Conservation (phyloP, 345 rosid species). For the Syzygium aqueum region DNA sequence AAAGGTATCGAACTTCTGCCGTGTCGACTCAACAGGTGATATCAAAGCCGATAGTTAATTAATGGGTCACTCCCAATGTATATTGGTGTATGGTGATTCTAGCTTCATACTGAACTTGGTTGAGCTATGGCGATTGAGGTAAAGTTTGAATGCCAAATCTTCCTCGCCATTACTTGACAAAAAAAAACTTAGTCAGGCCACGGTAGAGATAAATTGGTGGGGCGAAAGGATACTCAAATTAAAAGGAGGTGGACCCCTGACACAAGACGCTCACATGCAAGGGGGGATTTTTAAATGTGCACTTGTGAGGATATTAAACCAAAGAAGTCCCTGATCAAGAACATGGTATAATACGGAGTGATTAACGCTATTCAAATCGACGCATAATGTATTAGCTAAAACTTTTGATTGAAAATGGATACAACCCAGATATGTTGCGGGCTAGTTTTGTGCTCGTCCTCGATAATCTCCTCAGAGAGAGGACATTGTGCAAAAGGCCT, state of each 20-base stretch:
- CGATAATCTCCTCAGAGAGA: not conserved
- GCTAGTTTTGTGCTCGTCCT: not conserved
- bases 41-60: fast-evolving
- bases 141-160: not conserved
- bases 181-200: not conserved
- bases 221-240: not conserved
- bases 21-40: not conserved
- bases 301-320: not conserved
- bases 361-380: not conserved
- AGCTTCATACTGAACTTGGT: not conserved
- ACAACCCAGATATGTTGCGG: not conserved
- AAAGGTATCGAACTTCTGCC: not conserved
- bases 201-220: not conserved
- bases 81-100: not conserved
- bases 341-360: not conserved
- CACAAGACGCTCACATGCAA: not conserved
- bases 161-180: not conserved
- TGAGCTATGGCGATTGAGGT: not conserved
- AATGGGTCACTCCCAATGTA: not conserved
- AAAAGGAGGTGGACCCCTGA: not conserved
- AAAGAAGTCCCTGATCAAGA: not conserved
- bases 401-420: not conserved
- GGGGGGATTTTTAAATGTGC: not conserved
- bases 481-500: not conserved
- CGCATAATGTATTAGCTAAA: not conserved